These are phyloP conservation scores for Scutellaria galericulata DNA, from an alignment of 257 asterid genomes.

Conservation along the genomic window DNA sequence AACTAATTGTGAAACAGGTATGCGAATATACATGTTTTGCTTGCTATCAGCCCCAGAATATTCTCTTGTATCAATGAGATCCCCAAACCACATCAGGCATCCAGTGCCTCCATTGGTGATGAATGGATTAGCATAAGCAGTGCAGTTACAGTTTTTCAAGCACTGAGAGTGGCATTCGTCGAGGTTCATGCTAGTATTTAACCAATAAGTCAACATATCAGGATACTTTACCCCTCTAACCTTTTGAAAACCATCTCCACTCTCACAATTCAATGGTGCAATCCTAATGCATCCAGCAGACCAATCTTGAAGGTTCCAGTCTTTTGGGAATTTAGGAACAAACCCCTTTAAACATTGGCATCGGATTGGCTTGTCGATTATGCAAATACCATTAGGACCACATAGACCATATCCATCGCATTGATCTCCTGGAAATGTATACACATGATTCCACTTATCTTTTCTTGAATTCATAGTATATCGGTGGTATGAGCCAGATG, in stretches of 20 bases:
- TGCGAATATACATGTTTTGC: constrained; percentile 22
- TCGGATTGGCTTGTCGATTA: not conserved
- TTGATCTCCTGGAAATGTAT: not conserved
- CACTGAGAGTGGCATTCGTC: constrained; percentile 1
- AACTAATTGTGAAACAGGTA: constrained; percentile 28
- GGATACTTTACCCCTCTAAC: constrained; percentile 17
- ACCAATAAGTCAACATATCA: constrained; percentile 7
- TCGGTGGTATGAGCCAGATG: not conserved
- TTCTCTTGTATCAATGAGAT: constrained; percentile 20
- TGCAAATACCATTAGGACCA: constrained; percentile 27
- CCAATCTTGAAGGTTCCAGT: constrained; percentile 31
- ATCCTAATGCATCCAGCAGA: constrained; percentile 34
- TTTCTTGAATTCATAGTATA: constrained; percentile 25
- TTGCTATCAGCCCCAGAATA: not conserved
- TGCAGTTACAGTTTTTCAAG: constrained; percentile 5
- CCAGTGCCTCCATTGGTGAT: constrained; percentile 2
- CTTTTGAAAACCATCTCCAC: constrained; percentile 30
- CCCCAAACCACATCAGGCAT: constrained; percentile 18
- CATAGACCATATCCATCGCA: not conserved
- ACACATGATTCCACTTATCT: constrained; percentile 20
- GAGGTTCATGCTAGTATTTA: constrained; percentile 25
- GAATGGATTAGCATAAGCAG: constrained; percentile 5
- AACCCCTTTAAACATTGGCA: constrained; percentile 23
- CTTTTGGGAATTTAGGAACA: not conserved
- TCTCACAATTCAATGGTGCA: constrained; percentile 14